Conservation (phyloP, 2,329 filamentous ascomycete genomes). For the Botrytis aclada region DNA sequence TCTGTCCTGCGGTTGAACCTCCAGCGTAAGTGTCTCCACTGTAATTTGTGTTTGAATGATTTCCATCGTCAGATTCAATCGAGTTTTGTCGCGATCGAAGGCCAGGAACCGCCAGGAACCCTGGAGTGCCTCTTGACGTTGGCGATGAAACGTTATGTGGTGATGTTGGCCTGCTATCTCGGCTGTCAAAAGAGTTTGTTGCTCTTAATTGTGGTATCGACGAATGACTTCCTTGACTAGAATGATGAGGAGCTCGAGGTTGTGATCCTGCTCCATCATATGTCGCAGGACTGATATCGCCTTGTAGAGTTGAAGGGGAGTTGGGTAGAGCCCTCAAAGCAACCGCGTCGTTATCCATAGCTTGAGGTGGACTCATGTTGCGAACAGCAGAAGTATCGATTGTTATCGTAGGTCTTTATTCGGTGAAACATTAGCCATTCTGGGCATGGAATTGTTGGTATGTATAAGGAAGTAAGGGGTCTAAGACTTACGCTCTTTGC, state of each 20-base stretch:
- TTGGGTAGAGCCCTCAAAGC: conserved; percentile 39
- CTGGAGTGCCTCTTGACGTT: conserved; percentile 47
- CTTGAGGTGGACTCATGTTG: conserved; percentile 34
- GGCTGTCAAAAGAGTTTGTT: conserved; percentile 56
- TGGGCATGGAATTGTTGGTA: conserved; percentile 23
- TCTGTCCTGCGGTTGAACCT: conserved; percentile 39
- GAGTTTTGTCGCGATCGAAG: conserved; percentile 63
- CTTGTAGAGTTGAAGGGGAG: conserved; percentile 37
- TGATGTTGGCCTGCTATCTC: conserved; percentile 61
- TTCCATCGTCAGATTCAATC: conserved; percentile 58
- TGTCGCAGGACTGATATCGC: conserved; percentile 38
- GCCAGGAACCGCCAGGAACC: conserved; percentile 62
- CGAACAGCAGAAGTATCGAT: conserved; percentile 55
- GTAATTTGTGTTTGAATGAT: conserved; percentile 42
- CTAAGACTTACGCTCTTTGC: conserved; percentile 38
- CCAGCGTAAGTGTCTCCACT: conserved; percentile 43
- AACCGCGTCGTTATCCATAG: conserved; percentile 37
- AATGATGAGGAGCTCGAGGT: conserved; percentile 29
- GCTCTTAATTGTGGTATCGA: conserved; percentile 48
- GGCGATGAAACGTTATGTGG: conserved; percentile 67
- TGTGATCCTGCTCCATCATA: conserved; percentile 34
- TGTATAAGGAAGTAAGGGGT: conserved; percentile 24
- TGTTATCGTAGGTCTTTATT: conserved; percentile 49
- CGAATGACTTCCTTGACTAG: conserved; percentile 32
- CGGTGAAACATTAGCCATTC: conserved; percentile 9